phyloP scores from a whole-genome alignment of 73 alveolate species.

The Tetrahymena malaccensis region DNA sequence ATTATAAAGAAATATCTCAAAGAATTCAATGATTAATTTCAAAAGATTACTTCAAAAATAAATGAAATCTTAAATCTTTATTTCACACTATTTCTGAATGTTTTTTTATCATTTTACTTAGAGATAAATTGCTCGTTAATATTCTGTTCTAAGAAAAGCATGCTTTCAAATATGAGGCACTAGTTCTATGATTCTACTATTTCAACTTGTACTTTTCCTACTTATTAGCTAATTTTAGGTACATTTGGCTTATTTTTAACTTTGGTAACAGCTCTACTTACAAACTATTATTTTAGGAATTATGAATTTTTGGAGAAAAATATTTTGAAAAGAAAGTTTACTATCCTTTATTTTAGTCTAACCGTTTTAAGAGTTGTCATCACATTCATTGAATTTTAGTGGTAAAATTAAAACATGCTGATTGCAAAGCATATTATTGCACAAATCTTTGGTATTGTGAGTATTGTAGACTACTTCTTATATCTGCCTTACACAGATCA shows the following conservation, averaged over 20 bases:
- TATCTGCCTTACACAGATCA: not conserved
- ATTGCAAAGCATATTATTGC: not conserved
- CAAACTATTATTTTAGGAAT: not conserved
- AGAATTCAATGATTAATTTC: not conserved
- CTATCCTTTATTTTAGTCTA: not conserved
- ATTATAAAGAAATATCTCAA: not conserved
- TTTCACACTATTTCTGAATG: not conserved
- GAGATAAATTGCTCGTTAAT: not conserved
- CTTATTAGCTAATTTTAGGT: not conserved
- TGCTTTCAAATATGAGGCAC: not conserved
- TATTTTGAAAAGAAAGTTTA: not conserved
- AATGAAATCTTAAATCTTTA: not conserved
- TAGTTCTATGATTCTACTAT: not conserved
- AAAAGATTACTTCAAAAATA: not conserved
- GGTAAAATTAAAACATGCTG: not conserved
- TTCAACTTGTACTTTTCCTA: not conserved
- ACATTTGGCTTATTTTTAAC: not conserved
- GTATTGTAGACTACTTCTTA: not conserved
- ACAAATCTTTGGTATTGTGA: not conserved
- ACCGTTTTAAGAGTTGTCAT: not conserved
- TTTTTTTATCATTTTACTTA: not conserved
- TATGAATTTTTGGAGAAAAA: not conserved
- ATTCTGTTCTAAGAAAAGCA: not conserved
- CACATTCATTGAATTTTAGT: not conserved
- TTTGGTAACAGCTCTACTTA: not conserved